Base-by-base conservation (phyloP, 345 rosid genomes). In the Alliaria petiolata region DNA sequence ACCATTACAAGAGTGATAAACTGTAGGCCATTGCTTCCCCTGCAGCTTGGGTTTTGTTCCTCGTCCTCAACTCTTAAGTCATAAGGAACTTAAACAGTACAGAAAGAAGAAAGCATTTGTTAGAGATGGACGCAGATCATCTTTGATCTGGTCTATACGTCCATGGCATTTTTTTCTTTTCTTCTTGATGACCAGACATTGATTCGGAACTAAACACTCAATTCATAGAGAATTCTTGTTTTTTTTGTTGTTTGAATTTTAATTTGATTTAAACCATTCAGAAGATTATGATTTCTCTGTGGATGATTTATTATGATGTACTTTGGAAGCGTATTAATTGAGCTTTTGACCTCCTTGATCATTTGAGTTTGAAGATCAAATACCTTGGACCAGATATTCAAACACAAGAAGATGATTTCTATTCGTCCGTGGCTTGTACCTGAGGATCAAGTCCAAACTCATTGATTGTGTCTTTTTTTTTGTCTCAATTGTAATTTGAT, bases 1-100 rank as follows among this genome's bases (percentile, higher is more conserved):
- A 62, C 74, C 56, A 50, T 62, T 71, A 30, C 55, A 62, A 30
- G 67, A 63, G 12, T 62, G 60, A 69, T 69, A 26, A 52, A 8
- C 17, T 39, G 5, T 17, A 30, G 31, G 25, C 25, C 66, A 14
- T 28, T 64, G 50, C 65, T 38, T 33, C 30, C 17, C 38, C 12
- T 60, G 42, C 71, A 28, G 28, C 19, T 59, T 0, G 57, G 25
- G 20, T 52, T 57, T 25, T 63, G 53, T 26, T 25, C 12, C 2
- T 68, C 43, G 0, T 20, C 14, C n/a, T 53, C 54, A 6, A 22
- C 15, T 42, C 43, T 44, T 62, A 28, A 13, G 43, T 47, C 34
- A 39, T 28, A 50, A 55, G 61, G 68, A 59, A 59, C 40, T 22
- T 43, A 60, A 42, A 51, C 62, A 51, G 31, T 6, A 67, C 46